These are phyloP conservation scores for Solanum lycopersicoides DNA, from an alignment of 257 asterid genomes.

Conservation along the genomic window DNA sequence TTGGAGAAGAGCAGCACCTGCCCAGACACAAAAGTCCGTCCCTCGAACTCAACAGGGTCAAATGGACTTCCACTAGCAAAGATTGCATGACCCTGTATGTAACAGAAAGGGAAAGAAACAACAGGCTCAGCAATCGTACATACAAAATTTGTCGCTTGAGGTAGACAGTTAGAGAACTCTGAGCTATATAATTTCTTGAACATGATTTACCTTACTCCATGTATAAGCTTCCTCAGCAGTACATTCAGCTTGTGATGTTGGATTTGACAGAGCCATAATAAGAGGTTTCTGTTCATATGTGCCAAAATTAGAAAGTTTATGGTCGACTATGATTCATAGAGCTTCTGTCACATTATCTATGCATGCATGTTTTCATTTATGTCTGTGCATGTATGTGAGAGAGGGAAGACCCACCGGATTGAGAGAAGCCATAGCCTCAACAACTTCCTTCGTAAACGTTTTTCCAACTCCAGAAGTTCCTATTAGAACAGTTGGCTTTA, in stretches of 20 bases:
- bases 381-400: neutral
- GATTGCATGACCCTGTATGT: conserved; percentile 66
- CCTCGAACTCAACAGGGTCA: conserved; percentile 65
- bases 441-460: conserved; percentile 68
- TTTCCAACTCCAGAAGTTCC: conserved; percentile 92
- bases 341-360: neutral
- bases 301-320: neutral
- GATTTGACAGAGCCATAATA: conserved; percentile 80
- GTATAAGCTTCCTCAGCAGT: conserved; percentile 93
- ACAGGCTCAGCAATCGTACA: neutral
- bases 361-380: neutral
- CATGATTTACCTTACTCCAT: conserved; percentile 59
- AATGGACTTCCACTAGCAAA: conserved; percentile 97
- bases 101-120: neutral
- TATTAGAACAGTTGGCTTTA: conserved; percentile 76
- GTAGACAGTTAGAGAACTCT: neutral
- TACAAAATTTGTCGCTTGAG: neutral
- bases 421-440: conserved; percentile 80
- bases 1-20: conserved; percentile 44
- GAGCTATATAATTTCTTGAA: neutral
- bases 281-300: conserved; percentile 57
- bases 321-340: neutral
- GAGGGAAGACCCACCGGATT: conserved; percentile 41
- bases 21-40: conserved; percentile 56
- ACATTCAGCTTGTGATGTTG: conserved; percentile 90